A percentile compares a stretch with the other conserved stretches of the same genome.
Evolutionary conservation across 768 basidiomycete genomes (phyloP).

Genomic region (Pholiota conissans): DNA sequence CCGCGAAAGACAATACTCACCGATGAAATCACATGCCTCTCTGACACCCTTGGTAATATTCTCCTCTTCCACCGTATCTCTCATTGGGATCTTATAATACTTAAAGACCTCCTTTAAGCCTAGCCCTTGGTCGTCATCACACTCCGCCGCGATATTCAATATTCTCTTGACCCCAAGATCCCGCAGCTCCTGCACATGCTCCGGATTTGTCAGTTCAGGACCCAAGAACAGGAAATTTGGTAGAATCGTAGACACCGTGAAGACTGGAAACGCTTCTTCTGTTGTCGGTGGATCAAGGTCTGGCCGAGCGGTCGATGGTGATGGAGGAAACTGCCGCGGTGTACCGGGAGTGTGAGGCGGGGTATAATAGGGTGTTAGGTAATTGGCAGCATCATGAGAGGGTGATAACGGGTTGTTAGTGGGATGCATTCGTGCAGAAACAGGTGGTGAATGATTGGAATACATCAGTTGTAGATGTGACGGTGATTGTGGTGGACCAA

Average conservation of each 20-base stretch:
- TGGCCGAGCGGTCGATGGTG: conserved; percentile 66
- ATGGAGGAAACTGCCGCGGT: conserved; percentile 49
- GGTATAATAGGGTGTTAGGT: conserved; percentile 51
- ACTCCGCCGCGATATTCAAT: conserved; percentile 90
- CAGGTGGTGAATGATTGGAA: conserved; percentile 58
- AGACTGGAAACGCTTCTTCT: conserved; percentile 60
- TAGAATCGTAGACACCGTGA: conserved; percentile 87
- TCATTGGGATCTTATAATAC: conserved; percentile 88
- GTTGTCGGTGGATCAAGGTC: conserved; percentile 61
- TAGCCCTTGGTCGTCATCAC: conserved; percentile 80
- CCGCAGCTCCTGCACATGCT: conserved; percentile 76
- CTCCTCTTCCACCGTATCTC: conserved; percentile 94
- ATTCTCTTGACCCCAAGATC: conserved; percentile 82
- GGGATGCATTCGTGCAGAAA: conserved; percentile 39
- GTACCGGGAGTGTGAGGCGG: conserved; percentile 54
- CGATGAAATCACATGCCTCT: conserved; percentile 84
- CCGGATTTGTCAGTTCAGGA: conserved; percentile 74
- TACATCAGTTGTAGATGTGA: conserved; percentile 60
- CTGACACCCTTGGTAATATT: conserved; percentile 79
- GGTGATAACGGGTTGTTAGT: conserved; percentile 27
- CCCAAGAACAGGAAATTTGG: conserved; percentile 91
- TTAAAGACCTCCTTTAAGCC: conserved; percentile 66
- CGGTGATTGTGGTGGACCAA: conserved; percentile 47
- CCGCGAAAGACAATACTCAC: conserved; percentile 45
- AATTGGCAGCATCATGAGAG: conserved; percentile 34